A percentile compares a stretch with the other conserved stretches of the same genome.
Evolutionary conservation across 192 early-diverging fungal species (phyloP).

Genomic region (Coemansia sp.): DNA sequence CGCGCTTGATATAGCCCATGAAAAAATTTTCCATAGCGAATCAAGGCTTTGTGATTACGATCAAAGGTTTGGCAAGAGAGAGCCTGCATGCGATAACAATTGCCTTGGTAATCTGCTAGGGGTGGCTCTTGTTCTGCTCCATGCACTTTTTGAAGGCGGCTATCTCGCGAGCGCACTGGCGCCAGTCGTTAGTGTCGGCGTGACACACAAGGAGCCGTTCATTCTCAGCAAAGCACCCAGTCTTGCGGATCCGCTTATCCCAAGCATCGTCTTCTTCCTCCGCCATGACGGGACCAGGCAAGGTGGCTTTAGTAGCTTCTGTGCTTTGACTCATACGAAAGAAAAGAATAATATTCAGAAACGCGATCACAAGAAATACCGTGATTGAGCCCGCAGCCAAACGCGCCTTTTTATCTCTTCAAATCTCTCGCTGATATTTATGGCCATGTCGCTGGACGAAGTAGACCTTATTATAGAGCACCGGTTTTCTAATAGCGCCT

Average conservation of each 20-base stretch:
- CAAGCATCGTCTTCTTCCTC: constrained; percentile 80
- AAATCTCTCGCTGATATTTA: background rate
- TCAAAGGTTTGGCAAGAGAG: too few relatives aligned
- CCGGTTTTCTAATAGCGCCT: constrained; percentile 8
- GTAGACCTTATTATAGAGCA: constrained; percentile 16
- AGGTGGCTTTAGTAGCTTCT: background rate
- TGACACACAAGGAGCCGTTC: constrained; percentile 80
- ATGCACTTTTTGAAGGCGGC: constrained; percentile 76
- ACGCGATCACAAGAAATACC: background rate
- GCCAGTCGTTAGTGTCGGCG: constrained; percentile 84
- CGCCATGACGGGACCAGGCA: background rate
- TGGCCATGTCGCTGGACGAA: constrained; percentile 1
- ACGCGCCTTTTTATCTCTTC: background rate
- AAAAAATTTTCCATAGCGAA: constrained; percentile 9
- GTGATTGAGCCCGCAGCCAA: background rate
- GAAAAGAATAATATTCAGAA: background rate
- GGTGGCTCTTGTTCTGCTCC: constrained; percentile 18
- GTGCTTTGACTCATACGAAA: background rate
- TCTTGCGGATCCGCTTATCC: constrained; percentile 69
- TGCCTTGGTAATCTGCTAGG: background rate
- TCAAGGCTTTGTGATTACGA: background rate
- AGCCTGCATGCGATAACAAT: too few relatives aligned
- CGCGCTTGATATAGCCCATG: background rate
- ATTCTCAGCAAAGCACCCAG: constrained; percentile 82
- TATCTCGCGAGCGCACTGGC: constrained; percentile 76